These are phyloP conservation scores for Chaetomiaceae sp. DNA, from an alignment of 2,329 filamentous ascomycete genomes.

Conservation along the genomic window DNA sequence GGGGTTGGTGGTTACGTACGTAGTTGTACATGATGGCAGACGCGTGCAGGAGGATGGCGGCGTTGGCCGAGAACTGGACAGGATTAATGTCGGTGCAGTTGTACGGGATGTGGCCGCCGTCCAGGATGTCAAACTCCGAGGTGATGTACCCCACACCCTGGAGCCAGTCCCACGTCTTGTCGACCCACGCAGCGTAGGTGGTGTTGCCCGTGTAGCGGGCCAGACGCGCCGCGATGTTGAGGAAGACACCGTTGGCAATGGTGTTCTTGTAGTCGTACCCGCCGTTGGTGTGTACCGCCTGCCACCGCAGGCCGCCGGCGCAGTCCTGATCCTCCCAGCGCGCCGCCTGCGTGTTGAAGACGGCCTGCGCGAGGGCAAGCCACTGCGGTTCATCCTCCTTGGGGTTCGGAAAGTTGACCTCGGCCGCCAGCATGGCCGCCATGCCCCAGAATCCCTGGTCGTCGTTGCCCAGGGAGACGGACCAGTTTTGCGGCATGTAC, in stretches of 20 bases:
- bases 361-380: conserved; percentile 52
- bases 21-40: conserved; percentile 62
- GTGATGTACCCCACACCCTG: conserved; percentile 43
- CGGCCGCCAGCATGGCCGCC: conserved; percentile 50
- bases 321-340: conserved; percentile 57
- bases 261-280: conserved; percentile 60
- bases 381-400: conserved; percentile 45
- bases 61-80: conserved; percentile 58
- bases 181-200: conserved; percentile 51
- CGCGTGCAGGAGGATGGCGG: conserved; percentile 54
- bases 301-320: conserved; percentile 57
- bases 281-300: conserved; percentile 57
- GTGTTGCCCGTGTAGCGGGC: conserved; percentile 53
- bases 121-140: conserved; percentile 54
- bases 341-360: conserved; percentile 52
- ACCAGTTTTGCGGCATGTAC: conserved; percentile 32
- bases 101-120: conserved; percentile 49
- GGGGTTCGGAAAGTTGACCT: conserved; percentile 53
- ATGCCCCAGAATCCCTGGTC: conserved; percentile 66
- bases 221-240: conserved; percentile 49
- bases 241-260: conserved; percentile 40
- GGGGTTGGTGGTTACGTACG: conserved; percentile 37
- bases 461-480: conserved; percentile 47
- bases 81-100: conserved; percentile 54
- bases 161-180: conserved; percentile 50